phyloP scores from a whole-genome alignment of 352 stramenopile genomes.

The Phytophthora chlamydospora region DNA sequence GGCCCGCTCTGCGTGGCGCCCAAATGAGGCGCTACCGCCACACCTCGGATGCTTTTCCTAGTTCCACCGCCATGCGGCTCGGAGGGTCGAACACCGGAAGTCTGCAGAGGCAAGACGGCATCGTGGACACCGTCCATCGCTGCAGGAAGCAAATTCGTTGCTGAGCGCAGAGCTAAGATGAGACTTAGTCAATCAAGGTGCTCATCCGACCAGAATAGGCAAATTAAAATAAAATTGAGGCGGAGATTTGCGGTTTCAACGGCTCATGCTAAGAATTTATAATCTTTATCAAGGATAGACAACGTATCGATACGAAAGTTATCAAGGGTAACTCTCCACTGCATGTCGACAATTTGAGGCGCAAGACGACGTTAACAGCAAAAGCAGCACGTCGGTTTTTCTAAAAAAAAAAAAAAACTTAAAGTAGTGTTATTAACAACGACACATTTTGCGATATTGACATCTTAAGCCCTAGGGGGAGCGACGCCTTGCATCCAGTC shows the following conservation, averaged over 20 bases:
- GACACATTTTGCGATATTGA: no score
- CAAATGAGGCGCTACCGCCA: slow-evolving; percentile 22
- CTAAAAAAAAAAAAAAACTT: no score
- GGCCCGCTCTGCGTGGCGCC: not conserved
- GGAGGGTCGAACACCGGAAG: not conserved
- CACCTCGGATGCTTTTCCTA: slow-evolving; percentile 21
- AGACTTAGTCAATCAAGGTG: slow-evolving; percentile 10
- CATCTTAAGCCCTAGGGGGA: no score
- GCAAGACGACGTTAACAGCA: no score
- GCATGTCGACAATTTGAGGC: no score
- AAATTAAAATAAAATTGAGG: no score
- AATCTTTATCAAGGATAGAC: no score
- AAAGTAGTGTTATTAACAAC: no score
- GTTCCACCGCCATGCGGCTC: not conserved
- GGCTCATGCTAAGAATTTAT: no score
- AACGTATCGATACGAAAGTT: no score
- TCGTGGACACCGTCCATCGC: slow-evolving; percentile 9
- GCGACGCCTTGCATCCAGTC: slow-evolving; percentile 6
- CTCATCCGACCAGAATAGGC: slow-evolving; percentile 10
- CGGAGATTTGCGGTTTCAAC: slow-evolving; percentile 8
- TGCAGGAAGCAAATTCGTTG: not conserved
- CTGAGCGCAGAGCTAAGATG: slow-evolving; percentile 4
- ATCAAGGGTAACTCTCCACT: no score
- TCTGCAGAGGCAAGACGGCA: not conserved
- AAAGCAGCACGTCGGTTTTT: no score